These are phyloP conservation scores for Solidago caesia DNA, from an alignment of 129 eudicot genomes.

Conservation along the genomic window DNA sequence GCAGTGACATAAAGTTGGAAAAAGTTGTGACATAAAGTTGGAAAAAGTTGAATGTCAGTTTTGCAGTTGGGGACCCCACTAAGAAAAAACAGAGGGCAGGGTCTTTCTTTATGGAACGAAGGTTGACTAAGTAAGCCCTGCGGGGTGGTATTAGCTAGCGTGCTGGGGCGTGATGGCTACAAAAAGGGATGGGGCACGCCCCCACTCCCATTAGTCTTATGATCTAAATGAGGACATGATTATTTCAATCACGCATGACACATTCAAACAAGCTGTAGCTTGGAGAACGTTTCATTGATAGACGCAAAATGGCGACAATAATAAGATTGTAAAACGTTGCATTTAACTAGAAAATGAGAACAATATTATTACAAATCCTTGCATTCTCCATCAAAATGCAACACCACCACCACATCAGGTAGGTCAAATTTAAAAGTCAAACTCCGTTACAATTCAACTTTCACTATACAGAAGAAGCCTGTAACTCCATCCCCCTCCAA, in stretches of 20 bases:
- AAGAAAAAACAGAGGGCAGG: too few relatives aligned
- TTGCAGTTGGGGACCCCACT: too few relatives aligned
- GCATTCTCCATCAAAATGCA: slow-evolving; percentile 35
- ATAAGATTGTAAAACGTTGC: neutral
- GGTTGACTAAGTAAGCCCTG: too few relatives aligned
- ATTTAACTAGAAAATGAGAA: slow-evolving; percentile 20
- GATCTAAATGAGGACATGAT: too few relatives aligned
- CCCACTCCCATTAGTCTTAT: too few relatives aligned
- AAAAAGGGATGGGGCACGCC: too few relatives aligned
- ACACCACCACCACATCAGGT: slow-evolving; percentile 11
- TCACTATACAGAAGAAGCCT: slow-evolving; percentile 33
- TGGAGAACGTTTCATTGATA: neutral
- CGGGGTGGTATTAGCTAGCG: too few relatives aligned
- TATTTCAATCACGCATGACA: neutral
- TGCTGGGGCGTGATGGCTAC: too few relatives aligned
- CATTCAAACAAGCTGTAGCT: neutral
- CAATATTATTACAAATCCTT: slow-evolving; percentile 37
- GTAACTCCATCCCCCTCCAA: slow-evolving; percentile 19
- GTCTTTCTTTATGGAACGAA: too few relatives aligned
- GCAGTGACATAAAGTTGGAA: too few relatives aligned
- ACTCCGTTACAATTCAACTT: slow-evolving; percentile 14
- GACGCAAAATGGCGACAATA: neutral
- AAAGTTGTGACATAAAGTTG: too few relatives aligned
- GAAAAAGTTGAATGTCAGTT: too few relatives aligned
- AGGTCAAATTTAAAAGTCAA: slow-evolving; percentile 11